These are phyloP conservation scores for Lenzites betulinus DNA, from an alignment of 768 basidiomycete species.

Conservation along the genomic window DNA sequence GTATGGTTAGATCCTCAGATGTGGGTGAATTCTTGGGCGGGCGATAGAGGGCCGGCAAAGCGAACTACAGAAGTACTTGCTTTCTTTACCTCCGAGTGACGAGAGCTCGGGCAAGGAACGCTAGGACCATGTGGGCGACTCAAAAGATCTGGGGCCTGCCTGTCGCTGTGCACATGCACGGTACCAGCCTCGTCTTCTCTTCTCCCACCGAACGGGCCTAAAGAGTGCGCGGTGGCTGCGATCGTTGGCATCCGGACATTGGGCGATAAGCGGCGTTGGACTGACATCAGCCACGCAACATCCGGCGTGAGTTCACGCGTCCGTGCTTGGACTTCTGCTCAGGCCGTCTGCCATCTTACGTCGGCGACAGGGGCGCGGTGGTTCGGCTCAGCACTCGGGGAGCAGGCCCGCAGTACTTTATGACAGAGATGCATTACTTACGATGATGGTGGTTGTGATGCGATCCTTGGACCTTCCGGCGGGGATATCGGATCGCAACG, in stretches of 20 bases:
- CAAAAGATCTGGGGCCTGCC: neutral
- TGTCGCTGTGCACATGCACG: neutral
- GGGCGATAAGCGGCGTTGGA: slow-evolving; percentile 1
- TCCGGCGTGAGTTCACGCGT: too few relatives aligned
- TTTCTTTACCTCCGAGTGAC: too few relatives aligned
- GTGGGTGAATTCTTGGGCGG: too few relatives aligned
- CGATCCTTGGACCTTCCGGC: too few relatives aligned
- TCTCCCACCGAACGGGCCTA: neutral
- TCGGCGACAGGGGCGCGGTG: neutral
- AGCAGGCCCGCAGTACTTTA: too few relatives aligned
- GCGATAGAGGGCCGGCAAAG: too few relatives aligned
- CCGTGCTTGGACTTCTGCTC: neutral
- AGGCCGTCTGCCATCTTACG: neutral
- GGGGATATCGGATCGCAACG: too few relatives aligned
- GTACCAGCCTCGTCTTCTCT: neutral
- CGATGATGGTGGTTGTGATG: too few relatives aligned
- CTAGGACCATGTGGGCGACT: neutral
- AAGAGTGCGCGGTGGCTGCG: neutral
- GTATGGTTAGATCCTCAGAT: too few relatives aligned
- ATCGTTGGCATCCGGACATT: neutral
- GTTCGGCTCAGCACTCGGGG: too few relatives aligned
- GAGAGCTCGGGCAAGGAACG: neutral
- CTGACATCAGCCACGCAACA: neutral
- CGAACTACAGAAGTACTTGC: too few relatives aligned
- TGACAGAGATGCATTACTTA: too few relatives aligned